phyloP scores from a whole-genome alignment of 129 eudicot species.

The Chrysanthemum lavandulifolium region DNA sequence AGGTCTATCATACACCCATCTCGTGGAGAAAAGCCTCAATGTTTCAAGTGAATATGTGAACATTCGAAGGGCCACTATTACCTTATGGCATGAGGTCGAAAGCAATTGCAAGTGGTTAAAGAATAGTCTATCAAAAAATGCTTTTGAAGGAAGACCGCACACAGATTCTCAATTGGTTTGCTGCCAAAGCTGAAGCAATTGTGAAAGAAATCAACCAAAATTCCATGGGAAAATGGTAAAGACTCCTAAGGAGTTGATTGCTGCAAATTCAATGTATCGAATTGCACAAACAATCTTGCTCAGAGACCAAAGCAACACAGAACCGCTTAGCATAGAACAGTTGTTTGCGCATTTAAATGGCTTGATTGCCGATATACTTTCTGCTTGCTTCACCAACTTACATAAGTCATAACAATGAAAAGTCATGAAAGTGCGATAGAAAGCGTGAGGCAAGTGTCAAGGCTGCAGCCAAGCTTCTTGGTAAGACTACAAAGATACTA shows the following conservation, averaged over 20 bases:
- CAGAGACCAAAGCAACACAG: not conserved
- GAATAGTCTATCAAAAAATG: not conserved
- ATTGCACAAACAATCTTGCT: slow-evolving; percentile 6
- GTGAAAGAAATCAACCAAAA: not conserved
- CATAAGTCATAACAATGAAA: not conserved
- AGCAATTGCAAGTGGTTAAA: slow-evolving; percentile 3
- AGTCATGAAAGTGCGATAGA: not conserved
- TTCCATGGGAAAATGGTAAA: not conserved
- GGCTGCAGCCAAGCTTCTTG: slow-evolving; percentile 13
- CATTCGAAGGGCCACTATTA: not conserved
- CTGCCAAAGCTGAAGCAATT: not conserved
- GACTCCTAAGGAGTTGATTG: not conserved
- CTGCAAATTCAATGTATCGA: slow-evolving; percentile 11
- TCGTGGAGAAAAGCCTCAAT: slow-evolving; percentile 14
- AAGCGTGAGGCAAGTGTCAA: slow-evolving; percentile 9
- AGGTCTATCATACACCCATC: slow-evolving; percentile 10
- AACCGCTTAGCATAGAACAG: not conserved
- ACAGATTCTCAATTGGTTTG: not conserved
- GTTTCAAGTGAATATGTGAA: not conserved
- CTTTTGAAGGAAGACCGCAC: not conserved
- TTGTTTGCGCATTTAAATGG: not conserved
- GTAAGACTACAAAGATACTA: slow-evolving; percentile 6
- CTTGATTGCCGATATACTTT: slow-evolving; percentile 11
- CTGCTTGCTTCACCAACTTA: slow-evolving; percentile 17
- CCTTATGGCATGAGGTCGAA: slow-evolving; percentile 8